phyloP scores from a whole-genome alignment of 1,284 basidiomycete species.

The Puccinia hordei region DNA sequence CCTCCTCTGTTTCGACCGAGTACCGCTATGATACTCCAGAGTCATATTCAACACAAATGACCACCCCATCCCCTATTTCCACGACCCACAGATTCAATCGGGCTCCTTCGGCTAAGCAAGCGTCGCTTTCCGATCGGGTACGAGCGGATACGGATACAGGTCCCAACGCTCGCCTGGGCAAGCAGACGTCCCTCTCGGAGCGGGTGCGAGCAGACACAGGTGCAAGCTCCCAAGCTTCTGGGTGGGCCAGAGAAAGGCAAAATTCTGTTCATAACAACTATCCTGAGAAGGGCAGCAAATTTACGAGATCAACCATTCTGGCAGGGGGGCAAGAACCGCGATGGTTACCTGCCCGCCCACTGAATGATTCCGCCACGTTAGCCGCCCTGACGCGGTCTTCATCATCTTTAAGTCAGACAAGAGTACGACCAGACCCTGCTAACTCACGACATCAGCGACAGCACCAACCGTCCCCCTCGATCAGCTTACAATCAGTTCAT shows the following conservation, averaged over 20 bases:
- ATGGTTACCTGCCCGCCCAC: not conserved
- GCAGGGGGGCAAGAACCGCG: not conserved
- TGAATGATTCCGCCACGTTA: not conserved
- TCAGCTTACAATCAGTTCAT: not conserved
- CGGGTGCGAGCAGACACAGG: not conserved
- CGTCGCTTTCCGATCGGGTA: not conserved
- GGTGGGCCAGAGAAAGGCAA: not conserved
- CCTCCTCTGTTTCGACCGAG: not conserved
- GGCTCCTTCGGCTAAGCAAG: not conserved
- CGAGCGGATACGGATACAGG: too few relatives aligned
- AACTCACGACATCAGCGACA: not conserved
- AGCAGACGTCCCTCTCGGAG: not conserved
- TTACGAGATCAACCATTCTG: not conserved
- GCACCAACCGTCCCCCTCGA: not conserved
- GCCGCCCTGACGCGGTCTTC: not conserved
- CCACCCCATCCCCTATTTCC: not conserved
- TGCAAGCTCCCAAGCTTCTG: not conserved
- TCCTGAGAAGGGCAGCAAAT: not conserved
- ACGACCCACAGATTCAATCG: not conserved
- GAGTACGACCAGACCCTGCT: not conserved
- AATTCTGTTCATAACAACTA: not conserved
- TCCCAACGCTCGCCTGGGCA: not conserved
- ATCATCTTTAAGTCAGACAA: not conserved
- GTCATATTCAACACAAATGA: slow-evolving; percentile 11
- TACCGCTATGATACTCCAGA: slow-evolving; percentile 19